phyloP scores from a whole-genome alignment of 495 filamentous ascomycete genomes.

The Xylaria curta region DNA sequence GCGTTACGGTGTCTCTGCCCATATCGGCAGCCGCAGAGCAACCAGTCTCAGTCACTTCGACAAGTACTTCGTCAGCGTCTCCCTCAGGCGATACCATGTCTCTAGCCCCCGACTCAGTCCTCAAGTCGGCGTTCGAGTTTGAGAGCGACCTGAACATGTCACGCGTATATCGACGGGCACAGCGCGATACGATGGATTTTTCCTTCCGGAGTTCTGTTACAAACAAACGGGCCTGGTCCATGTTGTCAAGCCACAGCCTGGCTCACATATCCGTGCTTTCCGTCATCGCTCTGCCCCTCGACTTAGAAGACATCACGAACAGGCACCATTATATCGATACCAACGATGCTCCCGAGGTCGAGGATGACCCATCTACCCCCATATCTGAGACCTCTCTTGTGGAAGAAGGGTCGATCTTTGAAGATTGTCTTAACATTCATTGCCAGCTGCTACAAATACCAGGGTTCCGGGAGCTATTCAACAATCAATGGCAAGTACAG shows the following conservation, averaged over 20 bases:
- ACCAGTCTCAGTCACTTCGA: no score
- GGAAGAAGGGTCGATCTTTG: background rate
- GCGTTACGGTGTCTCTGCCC: background rate
- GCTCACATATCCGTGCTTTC: constrained; percentile 32
- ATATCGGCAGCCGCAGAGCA: background rate
- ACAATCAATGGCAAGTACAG: background rate
- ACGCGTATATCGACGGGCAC: constrained; percentile 30
- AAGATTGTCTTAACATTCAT: background rate
- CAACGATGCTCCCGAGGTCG: background rate
- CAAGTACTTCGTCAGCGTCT: background rate
- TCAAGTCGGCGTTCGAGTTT: constrained; percentile 21
- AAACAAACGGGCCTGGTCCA: constrained; percentile 27
- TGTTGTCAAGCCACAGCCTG: constrained; percentile 30
- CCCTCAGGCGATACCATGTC: background rate
- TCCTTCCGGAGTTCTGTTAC: constrained; percentile 33
- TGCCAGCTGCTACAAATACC: background rate
- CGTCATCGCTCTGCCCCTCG: constrained; percentile 33
- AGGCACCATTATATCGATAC: constrained; percentile 28
- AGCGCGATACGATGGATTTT: constrained; percentile 34
- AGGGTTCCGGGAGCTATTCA: constrained; percentile 1
- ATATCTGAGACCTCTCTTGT: background rate
- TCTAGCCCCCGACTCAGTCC: background rate
- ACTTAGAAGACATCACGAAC: constrained; percentile 30
- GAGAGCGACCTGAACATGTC: constrained; percentile 34
- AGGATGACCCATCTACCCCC: background rate